phyloP scores from a whole-genome alignment of 1,139 yeast genomes.

The Saccharomyces hybrid region DNA sequence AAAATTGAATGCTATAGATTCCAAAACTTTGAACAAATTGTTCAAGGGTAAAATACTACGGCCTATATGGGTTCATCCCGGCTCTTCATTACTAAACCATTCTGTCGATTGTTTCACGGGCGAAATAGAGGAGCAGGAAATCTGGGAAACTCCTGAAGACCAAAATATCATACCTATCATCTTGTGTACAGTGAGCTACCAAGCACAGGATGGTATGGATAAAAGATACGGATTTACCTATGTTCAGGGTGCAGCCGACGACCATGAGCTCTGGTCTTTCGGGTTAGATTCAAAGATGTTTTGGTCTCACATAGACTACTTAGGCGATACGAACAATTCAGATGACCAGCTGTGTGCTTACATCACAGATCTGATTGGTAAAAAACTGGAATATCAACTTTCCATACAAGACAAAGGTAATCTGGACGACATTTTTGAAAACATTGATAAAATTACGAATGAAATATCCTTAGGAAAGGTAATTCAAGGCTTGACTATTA shows the following conservation, averaged over 20 bases:
- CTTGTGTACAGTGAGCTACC: slow-evolving; percentile 58
- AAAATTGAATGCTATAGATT: slow-evolving; percentile 35
- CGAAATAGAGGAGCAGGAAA: slow-evolving; percentile 13
- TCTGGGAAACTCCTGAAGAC: slow-evolving; percentile 19
- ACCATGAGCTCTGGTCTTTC: slow-evolving; percentile 79
- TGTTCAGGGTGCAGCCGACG: slow-evolving; percentile 91
- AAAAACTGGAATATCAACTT: not conserved
- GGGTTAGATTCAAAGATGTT: slow-evolving; percentile 47
- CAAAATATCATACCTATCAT: slow-evolving; percentile 40
- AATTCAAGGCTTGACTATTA: slow-evolving; percentile 10
- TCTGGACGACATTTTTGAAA: slow-evolving; percentile 9
- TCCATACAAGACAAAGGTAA: not conserved
- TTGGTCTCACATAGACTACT: slow-evolving; percentile 43
- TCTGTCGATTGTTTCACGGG: slow-evolving; percentile 26
- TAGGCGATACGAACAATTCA: slow-evolving; percentile 35
- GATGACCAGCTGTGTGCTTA: slow-evolving; percentile 36
- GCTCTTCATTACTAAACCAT: slow-evolving; percentile 28
- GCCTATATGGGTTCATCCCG: slow-evolving; percentile 70
- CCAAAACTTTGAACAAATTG: slow-evolving; percentile 29
- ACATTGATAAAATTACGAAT: slow-evolving; percentile 17
- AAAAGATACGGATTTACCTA: slow-evolving; percentile 45
- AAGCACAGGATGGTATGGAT: slow-evolving; percentile 48
- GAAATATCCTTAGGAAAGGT: slow-evolving; percentile 20
- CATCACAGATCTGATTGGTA: slow-evolving; percentile 11
- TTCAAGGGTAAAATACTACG: slow-evolving; percentile 46